Evolutionary conservation across 306 rosid species (phyloP), one percentile per base, ranked within the genome.

Genomic region (Sechiopsis laciniata): DNA sequence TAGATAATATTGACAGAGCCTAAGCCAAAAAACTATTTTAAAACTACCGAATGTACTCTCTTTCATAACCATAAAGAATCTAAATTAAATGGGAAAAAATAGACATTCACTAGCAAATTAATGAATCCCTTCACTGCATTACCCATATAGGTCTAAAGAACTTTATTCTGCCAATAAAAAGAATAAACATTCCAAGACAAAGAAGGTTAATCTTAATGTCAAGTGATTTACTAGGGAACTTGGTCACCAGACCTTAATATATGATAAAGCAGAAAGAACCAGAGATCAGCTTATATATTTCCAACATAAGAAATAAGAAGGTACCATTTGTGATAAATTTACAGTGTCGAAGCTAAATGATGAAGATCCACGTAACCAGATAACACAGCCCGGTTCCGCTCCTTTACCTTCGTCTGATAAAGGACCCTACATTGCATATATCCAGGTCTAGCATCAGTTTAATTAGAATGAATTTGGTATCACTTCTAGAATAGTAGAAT

Each of bases 391-490:
- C 82, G 82, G 42, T 79, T 86, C 46, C 97, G 87, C 82, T 94
- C 97, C 84, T 90, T 89, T 78, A 84, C 98, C 89, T 77, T 80
- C 10, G 88, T 80, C 82, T 87, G 91, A 83, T 87, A 94, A 16
- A 85, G 77, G 42, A 89, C 92, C 92, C 98, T 91, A 83, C 87
- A 85, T 13, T 48, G 8, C 42, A 69, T 50, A 68, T 45, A 22
- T 17, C 17, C 54, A 7, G 56, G 82, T 76, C 65, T 52, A 67
- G 72, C 57, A 24, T 48, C 12, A 24, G 62, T 50, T 66, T 32
- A 32, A 32, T 32, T 72, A 42, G 35, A 62, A 24, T 12, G 45
- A 29, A 26, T 14, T 14, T 58, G 32, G 32, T 20, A 57, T 29
- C 69, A 15, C 14, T 62, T 62, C 22, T n/a, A 8, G 22, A 35